Conservation (phyloP, 768 basidiomycete species). For the Suillus subalutaceus region DNA sequence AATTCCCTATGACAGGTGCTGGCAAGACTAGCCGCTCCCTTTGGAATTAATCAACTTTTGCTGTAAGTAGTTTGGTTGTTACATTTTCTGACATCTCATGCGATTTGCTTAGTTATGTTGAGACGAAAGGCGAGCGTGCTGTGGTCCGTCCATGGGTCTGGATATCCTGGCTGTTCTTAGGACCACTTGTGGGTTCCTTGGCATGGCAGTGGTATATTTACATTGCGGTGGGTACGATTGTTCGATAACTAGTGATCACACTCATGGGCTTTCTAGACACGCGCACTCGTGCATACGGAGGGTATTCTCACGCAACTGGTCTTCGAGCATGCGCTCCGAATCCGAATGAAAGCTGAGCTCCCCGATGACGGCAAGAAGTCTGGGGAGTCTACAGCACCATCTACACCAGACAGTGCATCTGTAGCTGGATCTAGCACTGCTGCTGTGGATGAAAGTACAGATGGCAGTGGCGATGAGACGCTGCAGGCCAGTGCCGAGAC, state of each 20-base stretch:
- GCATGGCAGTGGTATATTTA: conserved; percentile 58
- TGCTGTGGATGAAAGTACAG: conserved; percentile 13
- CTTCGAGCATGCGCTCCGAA: conserved; percentile 61
- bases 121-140: conserved; percentile 50
- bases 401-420: conserved; percentile 17
- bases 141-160: conserved; percentile 69
- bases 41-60: conserved; percentile 36
- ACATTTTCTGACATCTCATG: background rate
- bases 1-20: conserved; percentile 15
- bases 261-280: conserved; percentile 30
- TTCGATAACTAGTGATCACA: conserved; percentile 12
- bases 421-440: conserved; percentile 16
- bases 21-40: conserved; percentile 28
- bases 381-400: conserved; percentile 1
- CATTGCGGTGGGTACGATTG: conserved; percentile 22
- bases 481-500: conserved; percentile 5
- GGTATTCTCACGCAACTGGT: conserved; percentile 54
- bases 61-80: conserved; percentile 18
- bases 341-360: conserved; percentile 40
- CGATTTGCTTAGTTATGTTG: conserved; percentile 54
- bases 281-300: conserved; percentile 51
- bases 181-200: conserved; percentile 46
- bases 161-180: conserved; percentile 55
- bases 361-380: conserved; percentile 16
- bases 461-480: conserved; percentile 11